Percentiles rank a stretch among this genome's conserved stretches.
phyloP scores from a whole-genome alignment of 805 yeast species.

The Candida hispaniensis region DNA sequence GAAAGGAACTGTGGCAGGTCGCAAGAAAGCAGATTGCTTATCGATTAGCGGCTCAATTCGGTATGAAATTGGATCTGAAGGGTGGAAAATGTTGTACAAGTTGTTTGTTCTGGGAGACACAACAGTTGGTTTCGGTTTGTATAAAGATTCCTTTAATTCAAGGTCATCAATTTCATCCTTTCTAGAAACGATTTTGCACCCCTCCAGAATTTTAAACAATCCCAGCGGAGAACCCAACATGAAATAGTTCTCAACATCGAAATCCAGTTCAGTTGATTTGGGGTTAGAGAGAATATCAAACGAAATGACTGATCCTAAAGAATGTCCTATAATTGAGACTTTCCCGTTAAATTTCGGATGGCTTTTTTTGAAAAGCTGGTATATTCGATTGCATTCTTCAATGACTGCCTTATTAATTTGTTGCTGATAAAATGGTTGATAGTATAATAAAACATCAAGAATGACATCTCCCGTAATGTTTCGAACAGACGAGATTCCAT shows the following conservation, averaged over 20 bases:
- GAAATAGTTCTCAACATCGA: constrained; percentile 64
- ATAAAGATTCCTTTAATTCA: too few species aligned
- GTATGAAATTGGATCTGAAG: constrained; percentile 86
- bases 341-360: constrained; percentile 50
- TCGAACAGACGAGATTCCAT: constrained; percentile 61
- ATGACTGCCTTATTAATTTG: constrained; percentile 55
- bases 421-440: constrained; percentile 55
- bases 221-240: constrained; percentile 89
- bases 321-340: constrained; percentile 80
- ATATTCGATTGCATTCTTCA: constrained; percentile 51
- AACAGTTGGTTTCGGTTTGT: constrained; percentile 5
- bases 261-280: constrained; percentile 37
- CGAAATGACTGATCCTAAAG: constrained; percentile 77
- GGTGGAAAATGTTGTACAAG: constrained; percentile 74
- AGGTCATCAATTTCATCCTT: constrained; percentile 19
- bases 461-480: constrained; percentile 77
- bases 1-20: constrained; percentile 51
- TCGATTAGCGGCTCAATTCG: constrained; percentile 75
- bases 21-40: constrained; percentile 36
- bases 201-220: constrained; percentile 63
- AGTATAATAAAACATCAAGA: constrained; percentile 65
- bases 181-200: constrained; percentile 40
- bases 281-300: constrained; percentile 52
- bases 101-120: constrained; percentile 36
- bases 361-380: constrained; percentile 43